Conservation (phyloP, 805 yeast species). For the Kuraishia hungarica region DNA sequence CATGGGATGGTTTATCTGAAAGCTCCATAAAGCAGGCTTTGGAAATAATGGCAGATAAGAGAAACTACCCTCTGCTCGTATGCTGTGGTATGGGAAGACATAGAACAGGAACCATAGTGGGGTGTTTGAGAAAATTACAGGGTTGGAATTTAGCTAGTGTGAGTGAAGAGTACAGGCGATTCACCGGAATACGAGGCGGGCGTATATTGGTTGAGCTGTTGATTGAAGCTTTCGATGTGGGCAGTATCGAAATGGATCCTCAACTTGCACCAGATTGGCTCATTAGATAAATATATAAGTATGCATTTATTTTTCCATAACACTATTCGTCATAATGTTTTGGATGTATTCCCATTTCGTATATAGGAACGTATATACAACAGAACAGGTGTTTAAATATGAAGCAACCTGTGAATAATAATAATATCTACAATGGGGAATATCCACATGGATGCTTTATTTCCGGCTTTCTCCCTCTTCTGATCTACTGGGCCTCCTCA, state of each 20-base stretch:
- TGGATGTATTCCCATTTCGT: neutral
- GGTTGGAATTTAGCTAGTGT: constrained; percentile 97
- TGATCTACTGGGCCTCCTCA: constrained; percentile 20
- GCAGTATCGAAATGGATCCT: constrained; percentile 30
- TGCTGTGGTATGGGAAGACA: constrained; percentile 99
- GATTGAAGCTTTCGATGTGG: constrained; percentile 63
- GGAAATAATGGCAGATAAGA: constrained; percentile 60
- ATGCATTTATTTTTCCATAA: neutral
- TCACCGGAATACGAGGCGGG: constrained; percentile 90
- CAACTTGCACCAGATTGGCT: constrained; percentile 41
- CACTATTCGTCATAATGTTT: neutral
- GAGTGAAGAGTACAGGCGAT: constrained; percentile 88
- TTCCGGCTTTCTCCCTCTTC: constrained; percentile 7
- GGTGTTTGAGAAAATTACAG: constrained; percentile 85
- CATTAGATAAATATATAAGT: constrained; percentile 10
- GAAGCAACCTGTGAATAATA: neutral
- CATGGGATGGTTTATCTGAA: constrained; percentile 95
- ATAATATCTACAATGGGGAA: neutral
- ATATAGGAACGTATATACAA: neutral
- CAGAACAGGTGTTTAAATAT: neutral
- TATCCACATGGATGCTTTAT: neutral
- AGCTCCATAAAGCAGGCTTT: constrained; percentile 72
- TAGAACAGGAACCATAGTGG: constrained; percentile 93
- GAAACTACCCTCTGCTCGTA: constrained; percentile 78
- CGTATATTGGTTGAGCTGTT: constrained; percentile 84